Base-by-base conservation (phyloP, 148 eudicot genomes). In the Beta vulgaris region DNA sequence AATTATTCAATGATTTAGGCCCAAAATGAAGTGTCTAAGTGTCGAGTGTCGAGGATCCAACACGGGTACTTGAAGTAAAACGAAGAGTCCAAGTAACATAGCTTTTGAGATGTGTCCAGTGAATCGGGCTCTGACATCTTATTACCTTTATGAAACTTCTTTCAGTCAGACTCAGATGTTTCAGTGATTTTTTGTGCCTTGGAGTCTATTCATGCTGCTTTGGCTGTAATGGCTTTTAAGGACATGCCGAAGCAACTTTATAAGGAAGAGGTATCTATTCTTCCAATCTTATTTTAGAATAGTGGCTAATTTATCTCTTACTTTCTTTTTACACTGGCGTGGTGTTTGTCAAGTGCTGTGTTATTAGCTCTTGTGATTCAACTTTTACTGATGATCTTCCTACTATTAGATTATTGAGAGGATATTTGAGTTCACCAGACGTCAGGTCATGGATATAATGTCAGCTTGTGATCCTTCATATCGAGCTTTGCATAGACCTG, bases 211-310 rank as follows among this genome's bases (percentile, higher is more conserved):
- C 97, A 95, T 81, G 92, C 97, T 74, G 87, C 96, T 83, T 79
- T 95, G 63, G 87, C 87, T 61, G 85, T 92, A 74, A 90, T 95
- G 96, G 88, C 90, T 76, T 64, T 83, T 73, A 74, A 82, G 80
- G 90, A 83, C 84, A 89, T 95, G 99, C 92, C 97, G 59, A 95
- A 92, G 85, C 93, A 88, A 79, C 79, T 95, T 31, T 95, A 95
- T 62, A 88, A 89, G 32, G 99, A 95, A 81, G 99, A 92, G 97
- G 99, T 95, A 86, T 65, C 34, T 66, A 43, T 59, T 67, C 54
- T 36, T n/a, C 23, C 19, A 4, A 10, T 37, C 4, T 46, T 46
- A 29, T 15, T 7, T 77, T 4, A 1, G 1, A 28, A n/a, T 3
- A n/a, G 21, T 31, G 34, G 32, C 49, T 48, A 65, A 9, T 37